phyloP scores from a whole-genome alignment of 352 stramenopile species.

The Lagenidium sp. region DNA sequence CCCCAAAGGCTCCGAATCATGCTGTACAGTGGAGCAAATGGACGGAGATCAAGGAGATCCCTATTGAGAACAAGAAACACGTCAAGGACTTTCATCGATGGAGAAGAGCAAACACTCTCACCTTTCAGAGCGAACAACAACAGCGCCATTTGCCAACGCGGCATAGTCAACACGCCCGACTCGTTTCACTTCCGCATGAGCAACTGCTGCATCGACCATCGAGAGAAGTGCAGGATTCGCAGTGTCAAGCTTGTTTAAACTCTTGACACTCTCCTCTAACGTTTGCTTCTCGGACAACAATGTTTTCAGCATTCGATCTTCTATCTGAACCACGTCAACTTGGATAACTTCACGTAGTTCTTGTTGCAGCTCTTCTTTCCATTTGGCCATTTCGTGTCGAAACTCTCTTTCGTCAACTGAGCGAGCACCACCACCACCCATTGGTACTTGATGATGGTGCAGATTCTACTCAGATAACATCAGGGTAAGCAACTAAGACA shows the following conservation, averaged over 20 bases:
- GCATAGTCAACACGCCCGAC: slow-evolving; percentile 51
- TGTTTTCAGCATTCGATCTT: slow-evolving; percentile 46
- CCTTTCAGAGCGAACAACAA: slow-evolving; percentile 47
- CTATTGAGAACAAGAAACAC: slow-evolving; percentile 16
- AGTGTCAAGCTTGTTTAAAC: slow-evolving; percentile 34
- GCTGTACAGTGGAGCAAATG: no score
- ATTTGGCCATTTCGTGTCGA: slow-evolving; percentile 17
- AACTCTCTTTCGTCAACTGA: slow-evolving; percentile 11
- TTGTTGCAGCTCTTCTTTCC: slow-evolving; percentile 14
- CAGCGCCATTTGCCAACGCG: slow-evolving; percentile 53
- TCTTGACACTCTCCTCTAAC: slow-evolving; percentile 38
- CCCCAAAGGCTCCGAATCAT: no score
- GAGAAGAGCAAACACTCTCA: slow-evolving; percentile 8
- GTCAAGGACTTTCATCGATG: not conserved
- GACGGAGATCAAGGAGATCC: slow-evolving; percentile 55
- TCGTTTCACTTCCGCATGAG: slow-evolving; percentile 32
- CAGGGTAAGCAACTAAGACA: no score
- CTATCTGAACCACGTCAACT: slow-evolving; percentile 40
- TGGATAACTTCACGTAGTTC: slow-evolving; percentile 39
- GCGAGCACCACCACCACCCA: no score
- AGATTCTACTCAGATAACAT: no score
- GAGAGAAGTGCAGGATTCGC: slow-evolving; percentile 49
- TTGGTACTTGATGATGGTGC: no score
- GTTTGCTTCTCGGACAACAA: slow-evolving; percentile 52
- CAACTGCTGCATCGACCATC: slow-evolving; percentile 32